Base-by-base conservation (phyloP, 306 rosid genomes). In the Parietaria judaica region DNA sequence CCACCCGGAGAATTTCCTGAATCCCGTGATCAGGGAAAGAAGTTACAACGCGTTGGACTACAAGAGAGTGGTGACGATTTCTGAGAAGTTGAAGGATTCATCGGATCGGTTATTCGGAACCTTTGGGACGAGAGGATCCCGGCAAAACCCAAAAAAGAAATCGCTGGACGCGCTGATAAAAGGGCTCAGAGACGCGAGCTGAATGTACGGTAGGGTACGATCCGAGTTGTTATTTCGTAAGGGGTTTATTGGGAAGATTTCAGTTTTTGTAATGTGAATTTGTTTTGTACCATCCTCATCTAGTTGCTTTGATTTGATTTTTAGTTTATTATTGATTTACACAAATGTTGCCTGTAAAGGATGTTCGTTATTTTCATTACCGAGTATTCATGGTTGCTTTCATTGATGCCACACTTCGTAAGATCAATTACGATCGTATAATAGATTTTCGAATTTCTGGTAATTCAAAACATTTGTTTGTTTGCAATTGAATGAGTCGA, bases 61-160 rank as follows among this genome's bases (percentile, higher is more conserved):
- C 85, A 77, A 83, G 85, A 94, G 82, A 84, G 90, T 94, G 36
- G 69, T 86, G 64, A 60, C 77, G 23, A 75, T 94, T 78, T 86
- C 97, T 54, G 97, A 94, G 64, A 88, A 94, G 69, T 74, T 94
- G 71, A 86, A 76, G 78, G 99, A 94, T 76, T 78, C 94, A 70
- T 86, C 99, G 0, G 99, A 92, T 37, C 78, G 99, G 70, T 81
- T 86, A 49, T 94, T 94, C 56, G 97, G 97, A 64, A 94, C 90
- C 66, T 94, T 94, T 50, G 90, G 99, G 37, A 82, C 84, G 73
- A 83, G 99, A 54, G 95, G 84, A 51, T 64, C 81, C 56, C 86
- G 87, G 79, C 99, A 86, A 81, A 94, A 88, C 69, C 96, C 99
- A 0, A 88, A 88, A 76, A 88, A 78, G 94, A 94, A 94, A 77